A percentile compares a stretch with the other conserved stretches of the same genome.
Conservation (phyloP, 352 stramenopile genomes). For the Phytophthora nicotianae region DNA sequence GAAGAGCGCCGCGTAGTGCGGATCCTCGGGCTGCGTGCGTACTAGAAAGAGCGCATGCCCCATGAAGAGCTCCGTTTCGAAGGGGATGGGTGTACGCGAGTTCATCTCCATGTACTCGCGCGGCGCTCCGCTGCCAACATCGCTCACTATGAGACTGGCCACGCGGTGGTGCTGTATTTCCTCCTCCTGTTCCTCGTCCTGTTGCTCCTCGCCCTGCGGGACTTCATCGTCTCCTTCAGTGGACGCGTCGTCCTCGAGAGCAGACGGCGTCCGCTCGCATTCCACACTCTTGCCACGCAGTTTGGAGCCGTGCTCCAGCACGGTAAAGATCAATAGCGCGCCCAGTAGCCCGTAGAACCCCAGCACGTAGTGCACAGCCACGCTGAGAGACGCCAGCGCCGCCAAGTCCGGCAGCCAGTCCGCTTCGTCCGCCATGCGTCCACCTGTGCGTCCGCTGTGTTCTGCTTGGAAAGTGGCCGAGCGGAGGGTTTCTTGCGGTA, state of each 20-base stretch:
- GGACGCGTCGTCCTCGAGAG: conserved; percentile 26
- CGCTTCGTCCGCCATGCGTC: conserved; percentile 36
- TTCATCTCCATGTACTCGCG: conserved; percentile 57
- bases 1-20: conserved; percentile 65
- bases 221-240: conserved; percentile 30
- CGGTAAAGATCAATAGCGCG: conserved; percentile 42
- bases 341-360: conserved; percentile 56
- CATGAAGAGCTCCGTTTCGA: conserved; percentile 89
- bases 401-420: conserved; percentile 66
- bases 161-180: conserved; percentile 9
- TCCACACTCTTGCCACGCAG: conserved; percentile 4
- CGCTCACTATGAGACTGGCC: conserved; percentile 42
- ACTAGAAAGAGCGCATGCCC: conserved; percentile 86
- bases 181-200: conserved; percentile 8
- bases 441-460: conserved; percentile 12
- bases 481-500: conserved; percentile 16
- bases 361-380: conserved; percentile 71
- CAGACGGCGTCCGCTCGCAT: conserved; percentile 18
- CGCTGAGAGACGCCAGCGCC: conserved; percentile 55
- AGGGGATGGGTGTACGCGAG: conserved; percentile 56
- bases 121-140: conserved; percentile 34
- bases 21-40: conserved; percentile 64
- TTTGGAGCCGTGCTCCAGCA: conserved; percentile 47
- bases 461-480: conserved; percentile 1
- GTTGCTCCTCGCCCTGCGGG: background rate